Conservation (phyloP, 2,329 filamentous ascomycete genomes). For the Colletotrichum plurivorum region DNA sequence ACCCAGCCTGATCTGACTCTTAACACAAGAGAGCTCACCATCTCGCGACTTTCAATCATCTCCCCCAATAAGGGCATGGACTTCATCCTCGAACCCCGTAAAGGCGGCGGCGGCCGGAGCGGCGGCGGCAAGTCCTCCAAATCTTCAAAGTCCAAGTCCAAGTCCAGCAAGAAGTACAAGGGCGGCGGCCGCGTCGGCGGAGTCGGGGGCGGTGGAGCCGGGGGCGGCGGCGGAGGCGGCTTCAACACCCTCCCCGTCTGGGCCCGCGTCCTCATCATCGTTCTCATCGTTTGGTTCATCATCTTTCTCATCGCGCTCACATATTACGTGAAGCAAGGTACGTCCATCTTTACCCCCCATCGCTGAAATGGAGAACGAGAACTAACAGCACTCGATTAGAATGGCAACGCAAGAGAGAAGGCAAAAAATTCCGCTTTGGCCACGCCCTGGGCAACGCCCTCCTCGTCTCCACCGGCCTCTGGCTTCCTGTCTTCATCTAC, state of each 20-base stretch:
- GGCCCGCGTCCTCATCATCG: conserved; percentile 40
- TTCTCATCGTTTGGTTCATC: conserved; percentile 34
- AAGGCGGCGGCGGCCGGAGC: conserved; percentile 33
- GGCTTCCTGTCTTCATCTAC: conserved; percentile 43
- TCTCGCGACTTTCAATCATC: background rate
- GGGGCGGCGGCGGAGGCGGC: conserved; percentile 19
- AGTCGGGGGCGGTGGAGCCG: background rate
- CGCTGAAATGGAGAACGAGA: too few relatives aligned
- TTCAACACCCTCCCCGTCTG: conserved; percentile 32
- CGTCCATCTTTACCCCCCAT: background rate
- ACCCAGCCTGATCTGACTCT: background rate
- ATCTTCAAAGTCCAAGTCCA: conserved; percentile 15
- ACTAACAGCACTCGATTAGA: conserved; percentile 14
- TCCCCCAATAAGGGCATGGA: background rate
- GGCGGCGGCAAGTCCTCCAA: conserved; percentile 19
- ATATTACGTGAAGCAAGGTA: conserved; percentile 23
- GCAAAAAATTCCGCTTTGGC: conserved; percentile 36
- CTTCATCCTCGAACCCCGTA: conserved; percentile 34
- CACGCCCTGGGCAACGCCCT: conserved; percentile 36
- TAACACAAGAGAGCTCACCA: background rate
- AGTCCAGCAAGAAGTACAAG: conserved; percentile 29
- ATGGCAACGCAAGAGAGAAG: conserved; percentile 38
- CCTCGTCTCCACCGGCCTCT: conserved; percentile 40
- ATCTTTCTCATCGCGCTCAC: conserved; percentile 28
- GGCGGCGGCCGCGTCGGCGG: conserved; percentile 14